These are phyloP conservation scores for Pythium aristosporum DNA, from an alignment of 352 stramenopile genomes.

Conservation along the genomic window DNA sequence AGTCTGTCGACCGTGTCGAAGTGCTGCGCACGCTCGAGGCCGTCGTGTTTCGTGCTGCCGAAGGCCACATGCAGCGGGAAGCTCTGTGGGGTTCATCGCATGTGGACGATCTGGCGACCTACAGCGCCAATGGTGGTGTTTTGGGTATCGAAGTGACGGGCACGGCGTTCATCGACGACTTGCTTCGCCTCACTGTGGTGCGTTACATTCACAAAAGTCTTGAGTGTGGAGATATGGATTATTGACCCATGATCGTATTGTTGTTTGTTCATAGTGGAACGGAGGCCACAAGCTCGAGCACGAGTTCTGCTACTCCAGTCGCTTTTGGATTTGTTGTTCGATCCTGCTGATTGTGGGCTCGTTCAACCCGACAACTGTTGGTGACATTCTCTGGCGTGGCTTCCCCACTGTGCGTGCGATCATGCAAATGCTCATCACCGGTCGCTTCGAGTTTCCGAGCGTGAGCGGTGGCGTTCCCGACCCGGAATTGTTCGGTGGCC, in stretches of 20 bases:
- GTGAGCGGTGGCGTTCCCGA: slow-evolving; percentile 47
- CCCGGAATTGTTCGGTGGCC: slow-evolving; percentile 56
- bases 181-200: slow-evolving; percentile 68
- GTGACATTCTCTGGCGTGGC: slow-evolving; percentile 70
- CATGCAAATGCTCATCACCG: slow-evolving; percentile 88
- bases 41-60: slow-evolving; percentile 74
- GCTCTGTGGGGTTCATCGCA: slow-evolving; percentile 52
- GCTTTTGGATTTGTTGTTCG: slow-evolving; percentile 83
- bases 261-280: slow-evolving; percentile 38
- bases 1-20: slow-evolving; percentile 65
- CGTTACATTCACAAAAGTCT: slow-evolving; percentile 9
- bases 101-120: slow-evolving; percentile 50
- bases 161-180: slow-evolving; percentile 49
- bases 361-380: slow-evolving; percentile 80
- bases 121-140: slow-evolving; percentile 58
- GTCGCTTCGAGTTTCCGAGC: slow-evolving; percentile 66
- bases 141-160: slow-evolving; percentile 66
- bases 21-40: slow-evolving; percentile 71
- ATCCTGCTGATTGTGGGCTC: slow-evolving; percentile 65
- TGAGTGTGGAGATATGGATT: neutral
- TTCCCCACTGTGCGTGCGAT: slow-evolving; percentile 73
- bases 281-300: slow-evolving; percentile 61
- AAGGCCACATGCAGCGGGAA: slow-evolving; percentile 78
- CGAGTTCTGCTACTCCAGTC: slow-evolving; percentile 74
- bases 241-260: neutral